Evolutionary conservation across 768 basidiomycete genomes (phyloP).

Genomic region (Lactarius indigo): DNA sequence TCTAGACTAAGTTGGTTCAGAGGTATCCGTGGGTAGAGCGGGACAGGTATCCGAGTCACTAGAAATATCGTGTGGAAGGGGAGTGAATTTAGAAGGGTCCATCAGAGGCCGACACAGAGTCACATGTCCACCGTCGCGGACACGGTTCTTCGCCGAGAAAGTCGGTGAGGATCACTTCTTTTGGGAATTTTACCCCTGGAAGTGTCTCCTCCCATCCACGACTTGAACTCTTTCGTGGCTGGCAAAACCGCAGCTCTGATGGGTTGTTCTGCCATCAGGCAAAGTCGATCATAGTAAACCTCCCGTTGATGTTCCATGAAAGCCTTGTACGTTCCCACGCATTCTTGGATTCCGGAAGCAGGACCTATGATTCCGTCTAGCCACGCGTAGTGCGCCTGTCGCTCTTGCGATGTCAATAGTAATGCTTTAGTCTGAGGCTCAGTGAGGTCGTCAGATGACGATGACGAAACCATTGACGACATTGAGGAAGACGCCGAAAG

Average conservation of each 20-base stretch:
- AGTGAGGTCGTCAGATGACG: constrained; percentile 19
- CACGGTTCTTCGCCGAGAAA: constrained; percentile 14
- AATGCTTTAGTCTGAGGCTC: neutral
- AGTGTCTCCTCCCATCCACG: constrained; percentile 4
- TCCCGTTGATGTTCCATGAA: constrained; percentile 48
- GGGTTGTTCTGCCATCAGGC: constrained; percentile 8
- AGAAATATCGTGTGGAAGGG: neutral
- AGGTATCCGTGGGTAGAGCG: neutral
- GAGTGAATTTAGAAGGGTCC: neutral
- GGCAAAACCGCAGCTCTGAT: neutral
- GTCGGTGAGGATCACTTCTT: neutral
- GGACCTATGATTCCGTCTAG: constrained; percentile 48
- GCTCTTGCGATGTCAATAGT: constrained; percentile 36
- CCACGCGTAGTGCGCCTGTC: constrained; percentile 48
- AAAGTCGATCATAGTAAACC: constrained; percentile 45
- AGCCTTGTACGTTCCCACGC: constrained; percentile 48
- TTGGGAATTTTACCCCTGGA: neutral
- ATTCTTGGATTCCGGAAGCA: constrained; percentile 45
- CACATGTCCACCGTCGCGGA: constrained; percentile 21
- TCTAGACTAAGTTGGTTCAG: neutral
- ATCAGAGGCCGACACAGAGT: neutral
- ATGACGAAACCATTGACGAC: constrained; percentile 11
- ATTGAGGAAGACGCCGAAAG: constrained; percentile 15
- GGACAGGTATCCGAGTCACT: neutral
- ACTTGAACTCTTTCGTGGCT: neutral